Evolutionary conservation across 345 rosid genomes (phyloP).

Genomic region (Combretum micranthum): DNA sequence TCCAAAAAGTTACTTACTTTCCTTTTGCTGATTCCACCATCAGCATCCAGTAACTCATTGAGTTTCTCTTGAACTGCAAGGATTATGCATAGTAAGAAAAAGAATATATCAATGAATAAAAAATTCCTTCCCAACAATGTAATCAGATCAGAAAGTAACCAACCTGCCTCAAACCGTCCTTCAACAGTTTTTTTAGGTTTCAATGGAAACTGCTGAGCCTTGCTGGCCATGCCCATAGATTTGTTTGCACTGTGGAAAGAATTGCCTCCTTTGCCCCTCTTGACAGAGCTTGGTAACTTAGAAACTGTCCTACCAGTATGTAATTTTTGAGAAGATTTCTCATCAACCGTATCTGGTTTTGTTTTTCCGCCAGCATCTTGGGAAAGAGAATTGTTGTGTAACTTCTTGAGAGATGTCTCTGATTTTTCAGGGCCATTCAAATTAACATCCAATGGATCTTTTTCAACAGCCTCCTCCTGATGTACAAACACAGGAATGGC

Average conservation of each 20-base stretch:
- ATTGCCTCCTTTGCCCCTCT: slow-evolving; percentile 45
- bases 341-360: slow-evolving; percentile 35
- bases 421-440: slow-evolving; percentile 8
- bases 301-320: slow-evolving; percentile 54
- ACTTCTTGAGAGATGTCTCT: slow-evolving; percentile 22
- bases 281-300: slow-evolving; percentile 35
- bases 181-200: slow-evolving; percentile 58
- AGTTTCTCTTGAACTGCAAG: slow-evolving; percentile 90
- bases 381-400: slow-evolving; percentile 27
- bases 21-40: slow-evolving; percentile 87
- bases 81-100: slow-evolving; percentile 2
- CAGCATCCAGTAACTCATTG: slow-evolving; percentile 86
- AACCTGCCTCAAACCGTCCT: slow-evolving; percentile 86
- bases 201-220: slow-evolving; percentile 36
- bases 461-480: slow-evolving; percentile 35
- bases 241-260: slow-evolving; percentile 36
- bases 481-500: slow-evolving; percentile 20
- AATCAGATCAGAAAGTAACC: slow-evolving; percentile 11
- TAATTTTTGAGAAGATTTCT: slow-evolving; percentile 39
- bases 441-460: slow-evolving; percentile 22
- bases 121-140: neutral
- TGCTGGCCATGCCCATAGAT: slow-evolving; percentile 40
- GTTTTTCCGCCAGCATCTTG: slow-evolving; percentile 35
- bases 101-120: slow-evolving; percentile 3
- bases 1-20: slow-evolving; percentile 44